Evolutionary conservation across 2,329 filamentous ascomycete species (phyloP), one percentile per base, ranked within the genome.

Genomic region (Cordyceps militaris): DNA sequence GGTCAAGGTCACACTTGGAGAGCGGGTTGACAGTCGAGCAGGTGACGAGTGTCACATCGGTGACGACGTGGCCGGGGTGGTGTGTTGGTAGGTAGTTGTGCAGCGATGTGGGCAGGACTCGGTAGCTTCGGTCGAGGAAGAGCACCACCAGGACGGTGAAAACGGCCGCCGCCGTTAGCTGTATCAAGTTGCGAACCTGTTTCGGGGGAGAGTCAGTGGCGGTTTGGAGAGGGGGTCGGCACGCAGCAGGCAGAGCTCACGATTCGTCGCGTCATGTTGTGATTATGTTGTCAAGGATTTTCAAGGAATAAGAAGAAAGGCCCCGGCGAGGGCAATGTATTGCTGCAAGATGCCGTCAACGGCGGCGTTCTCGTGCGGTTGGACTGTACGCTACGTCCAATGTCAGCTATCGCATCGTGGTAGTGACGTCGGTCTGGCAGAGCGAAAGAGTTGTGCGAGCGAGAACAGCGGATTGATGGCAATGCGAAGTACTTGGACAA

Each of bases 11-110:
- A 74, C 90, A 96, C 46, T 81, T 87, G 4, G 87, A 87, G 59
- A 93, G 87, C 30, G 82, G 68, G 68, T 92, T 94, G 54, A 94
- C 66, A 13, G 80, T 80, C 9, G 87, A 90, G 73, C 92, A 97
- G 53, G 81, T 86, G 19, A 83, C 81, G 62, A 96, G 80, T 34
- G 86, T 89, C 60, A 96, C 79, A 73, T 97, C 92, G 68, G 90
- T 96, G 66, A 96, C 84, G 66, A 96, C 85, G 60, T 88, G 81
- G 62, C 91, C 91, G 44, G 89, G 83, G 68, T 95, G 89, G 72
- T 96, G 91, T 61, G 85, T 83, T 26, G 92, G 92, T 66, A 96
- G 84, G 71, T 93, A 89, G 70, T 85, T 88, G 77, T 97, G 92
- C 64, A 97, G 87, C 60, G 87, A 83, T 66, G 86, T 85, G 43